These are phyloP conservation scores for Pyronema omphalodes DNA, from an alignment of 495 filamentous ascomycete genomes.

Conservation along the genomic window DNA sequence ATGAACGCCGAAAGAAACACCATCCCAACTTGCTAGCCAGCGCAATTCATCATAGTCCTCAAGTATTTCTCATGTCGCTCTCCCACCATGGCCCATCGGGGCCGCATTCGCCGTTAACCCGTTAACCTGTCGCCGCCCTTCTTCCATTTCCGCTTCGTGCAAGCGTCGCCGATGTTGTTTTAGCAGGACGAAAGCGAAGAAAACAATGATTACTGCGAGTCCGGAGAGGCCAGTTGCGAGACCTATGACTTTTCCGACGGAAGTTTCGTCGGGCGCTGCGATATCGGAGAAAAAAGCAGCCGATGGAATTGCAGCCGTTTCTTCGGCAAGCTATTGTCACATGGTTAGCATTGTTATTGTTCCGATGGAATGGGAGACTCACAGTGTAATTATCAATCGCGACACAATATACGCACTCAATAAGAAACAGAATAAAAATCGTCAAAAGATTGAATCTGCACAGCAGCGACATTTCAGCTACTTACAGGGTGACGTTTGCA, in stretches of 20 bases:
- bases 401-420: not conserved
- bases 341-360: not conserved
- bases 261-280: not conserved
- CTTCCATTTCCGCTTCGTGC: not conserved
- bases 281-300: not conserved
- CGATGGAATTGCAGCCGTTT: not conserved
- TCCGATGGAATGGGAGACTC: not conserved
- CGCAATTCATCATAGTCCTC: not conserved
- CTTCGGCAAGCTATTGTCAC: not conserved
- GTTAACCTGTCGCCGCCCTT: not conserved
- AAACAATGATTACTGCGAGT: not conserved
- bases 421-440: not conserved
- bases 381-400: not conserved
- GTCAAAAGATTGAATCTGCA: conserved; percentile 1
- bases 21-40: not conserved
- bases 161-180: not conserved
- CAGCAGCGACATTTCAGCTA: not conserved
- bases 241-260: not conserved
- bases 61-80: not conserved
- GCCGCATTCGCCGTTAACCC: not conserved
- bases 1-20: not conserved
- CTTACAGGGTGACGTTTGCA: conserved; percentile 1
- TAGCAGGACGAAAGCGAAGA: not conserved
- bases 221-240: not conserved
- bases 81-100: not conserved